Percentiles rank a stretch among this genome's conserved stretches.
These are phyloP conservation scores for Solanum pimpinellifolium DNA, from an alignment of 257 asterid species.

Conservation along the genomic window DNA sequence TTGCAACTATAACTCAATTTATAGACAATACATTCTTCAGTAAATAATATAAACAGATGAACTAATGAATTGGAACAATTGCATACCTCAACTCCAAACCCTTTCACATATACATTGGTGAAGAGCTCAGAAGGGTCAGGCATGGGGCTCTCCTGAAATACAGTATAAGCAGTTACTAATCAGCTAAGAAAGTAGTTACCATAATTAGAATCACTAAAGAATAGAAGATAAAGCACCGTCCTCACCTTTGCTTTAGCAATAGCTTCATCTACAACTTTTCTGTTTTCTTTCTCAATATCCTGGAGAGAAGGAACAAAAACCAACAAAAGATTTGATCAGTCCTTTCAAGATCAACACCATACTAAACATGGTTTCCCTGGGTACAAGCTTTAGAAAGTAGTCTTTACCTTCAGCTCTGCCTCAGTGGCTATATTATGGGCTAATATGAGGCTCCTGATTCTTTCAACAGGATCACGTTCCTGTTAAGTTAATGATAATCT, in stretches of 20 bases:
- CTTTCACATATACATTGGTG: slow-evolving; percentile 72
- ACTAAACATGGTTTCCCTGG: not conserved
- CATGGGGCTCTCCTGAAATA: slow-evolving; percentile 76
- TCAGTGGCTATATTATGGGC: slow-evolving; percentile 74
- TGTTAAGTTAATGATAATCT: slow-evolving; percentile 10
- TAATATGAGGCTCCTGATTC: slow-evolving; percentile 76
- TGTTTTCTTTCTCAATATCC: slow-evolving; percentile 81
- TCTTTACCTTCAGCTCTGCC: slow-evolving; percentile 75
- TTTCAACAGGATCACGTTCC: slow-evolving; percentile 97
- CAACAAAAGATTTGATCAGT: not conserved
- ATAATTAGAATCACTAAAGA: not conserved
- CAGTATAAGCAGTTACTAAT: not conserved
- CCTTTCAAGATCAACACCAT: not conserved
- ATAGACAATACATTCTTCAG: not conserved
- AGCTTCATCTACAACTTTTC: slow-evolving; percentile 91
- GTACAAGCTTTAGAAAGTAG: not conserved
- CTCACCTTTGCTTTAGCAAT: slow-evolving; percentile 95
- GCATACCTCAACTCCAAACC: slow-evolving; percentile 77
- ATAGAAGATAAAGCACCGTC: not conserved
- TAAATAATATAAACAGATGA: not conserved
- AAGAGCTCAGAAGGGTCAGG: slow-evolving; percentile 97
- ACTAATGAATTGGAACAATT: not conserved
- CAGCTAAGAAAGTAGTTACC: not conserved
- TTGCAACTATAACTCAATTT: not conserved
- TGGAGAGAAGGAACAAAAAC: slow-evolving; percentile 9